phyloP scores from a whole-genome alignment of 768 basidiomycete genomes.

The Paxillus rubicundulus region DNA sequence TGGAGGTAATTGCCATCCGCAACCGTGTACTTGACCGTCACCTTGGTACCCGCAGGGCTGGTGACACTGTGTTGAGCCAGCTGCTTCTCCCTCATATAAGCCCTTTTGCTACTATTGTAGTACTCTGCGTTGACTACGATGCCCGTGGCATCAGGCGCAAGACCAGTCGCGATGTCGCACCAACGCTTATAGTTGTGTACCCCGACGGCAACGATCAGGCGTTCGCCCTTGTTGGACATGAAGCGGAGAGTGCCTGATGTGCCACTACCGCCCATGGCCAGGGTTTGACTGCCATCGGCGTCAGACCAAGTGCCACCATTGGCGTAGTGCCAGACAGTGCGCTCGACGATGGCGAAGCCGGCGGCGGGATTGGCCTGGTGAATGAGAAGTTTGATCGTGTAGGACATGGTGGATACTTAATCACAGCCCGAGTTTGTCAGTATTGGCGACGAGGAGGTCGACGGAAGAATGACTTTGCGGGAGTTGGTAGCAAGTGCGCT shows the following conservation, averaged over 20 bases:
- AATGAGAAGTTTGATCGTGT: slow-evolving; percentile 19
- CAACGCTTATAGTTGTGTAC: slow-evolving; percentile 38
- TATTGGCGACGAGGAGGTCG: no score
- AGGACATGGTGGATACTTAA: slow-evolving; percentile 9
- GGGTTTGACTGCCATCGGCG: slow-evolving; percentile 18
- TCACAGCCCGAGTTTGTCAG: no score
- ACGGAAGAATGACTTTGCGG: no score
- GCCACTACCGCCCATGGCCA: slow-evolving; percentile 37
- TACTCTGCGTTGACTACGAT: slow-evolving; percentile 24
- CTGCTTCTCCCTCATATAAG: no score
- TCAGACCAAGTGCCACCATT: slow-evolving; percentile 31
- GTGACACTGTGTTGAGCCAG: no score
- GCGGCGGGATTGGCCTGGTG: slow-evolving; percentile 10
- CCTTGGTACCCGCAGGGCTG: no score
- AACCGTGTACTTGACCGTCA: no score
- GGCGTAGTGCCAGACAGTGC: slow-evolving; percentile 34
- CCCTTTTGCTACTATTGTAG: slow-evolving; percentile 8
- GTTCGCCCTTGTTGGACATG: slow-evolving; percentile 24
- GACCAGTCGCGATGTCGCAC: slow-evolving; percentile 36
- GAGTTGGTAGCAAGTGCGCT: no score
- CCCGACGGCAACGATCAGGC: slow-evolving; percentile 33
- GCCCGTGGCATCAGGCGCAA: slow-evolving; percentile 23
- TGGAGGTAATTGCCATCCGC: no score
- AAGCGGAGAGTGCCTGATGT: slow-evolving; percentile 39
- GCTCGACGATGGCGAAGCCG: slow-evolving; percentile 31